phyloP scores from a whole-genome alignment of 1,139 yeast genomes.

The Sugiyamaella sp. region DNA sequence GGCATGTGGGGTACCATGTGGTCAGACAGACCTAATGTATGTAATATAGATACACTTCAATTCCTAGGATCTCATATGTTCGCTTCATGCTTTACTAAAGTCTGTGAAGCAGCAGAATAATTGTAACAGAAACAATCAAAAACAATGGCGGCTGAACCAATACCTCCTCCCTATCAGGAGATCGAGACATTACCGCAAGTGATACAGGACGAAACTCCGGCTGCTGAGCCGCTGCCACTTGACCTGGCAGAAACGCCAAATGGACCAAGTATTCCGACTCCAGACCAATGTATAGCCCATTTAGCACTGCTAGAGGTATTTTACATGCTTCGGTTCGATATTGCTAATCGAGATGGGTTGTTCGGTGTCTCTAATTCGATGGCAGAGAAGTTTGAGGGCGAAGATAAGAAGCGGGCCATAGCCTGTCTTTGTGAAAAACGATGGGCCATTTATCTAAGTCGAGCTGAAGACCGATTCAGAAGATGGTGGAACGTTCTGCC shows the following conservation, averaged over 20 bases:
- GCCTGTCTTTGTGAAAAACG: slow-evolving; percentile 31
- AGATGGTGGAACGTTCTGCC: slow-evolving; percentile 34
- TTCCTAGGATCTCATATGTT: no score
- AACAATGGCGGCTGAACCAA: neutral
- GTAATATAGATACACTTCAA: no score
- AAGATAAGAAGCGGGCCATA: slow-evolving; percentile 11
- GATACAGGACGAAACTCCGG: no score
- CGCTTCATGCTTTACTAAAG: no score
- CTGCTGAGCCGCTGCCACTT: neutral
- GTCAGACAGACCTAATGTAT: no score
- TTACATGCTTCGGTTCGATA: slow-evolving; percentile 35
- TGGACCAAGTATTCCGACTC: neutral
- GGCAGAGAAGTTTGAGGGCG: slow-evolving; percentile 11
- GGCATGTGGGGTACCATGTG: no score
- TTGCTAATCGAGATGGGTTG: slow-evolving; percentile 27
- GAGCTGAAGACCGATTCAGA: slow-evolving; percentile 44
- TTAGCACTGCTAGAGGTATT: slow-evolving; percentile 44
- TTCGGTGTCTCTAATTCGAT: slow-evolving; percentile 25
- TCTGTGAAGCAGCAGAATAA: no score
- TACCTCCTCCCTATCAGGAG: neutral
- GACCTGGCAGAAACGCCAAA: neutral
- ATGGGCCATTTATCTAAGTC: slow-evolving; percentile 44
- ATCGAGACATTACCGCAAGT: no score
- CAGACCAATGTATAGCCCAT: slow-evolving; percentile 36
- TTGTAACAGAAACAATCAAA: neutral